These are phyloP conservation scores for Elymus sibiricus DNA, from an alignment of 176 grass and related monocot species.

Conservation along the genomic window DNA sequence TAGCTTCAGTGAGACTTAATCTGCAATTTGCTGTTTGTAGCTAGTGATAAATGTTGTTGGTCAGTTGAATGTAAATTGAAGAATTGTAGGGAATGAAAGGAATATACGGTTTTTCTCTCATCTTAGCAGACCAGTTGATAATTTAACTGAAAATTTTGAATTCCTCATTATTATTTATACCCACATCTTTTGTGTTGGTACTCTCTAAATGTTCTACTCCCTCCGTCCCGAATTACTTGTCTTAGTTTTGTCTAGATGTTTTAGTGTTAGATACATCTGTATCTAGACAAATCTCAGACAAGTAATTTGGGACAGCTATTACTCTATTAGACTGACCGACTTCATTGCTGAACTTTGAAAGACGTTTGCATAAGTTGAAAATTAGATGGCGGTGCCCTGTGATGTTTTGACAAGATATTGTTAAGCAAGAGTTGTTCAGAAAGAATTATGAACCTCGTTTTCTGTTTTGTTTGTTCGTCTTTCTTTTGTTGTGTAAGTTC, in stretches of 20 bases:
- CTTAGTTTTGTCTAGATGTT: too few species aligned
- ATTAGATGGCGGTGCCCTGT: not conserved
- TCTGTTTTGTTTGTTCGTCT: not conserved
- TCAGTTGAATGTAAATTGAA: not conserved
- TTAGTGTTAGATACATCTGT: too few species aligned
- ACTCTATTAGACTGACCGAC: not conserved
- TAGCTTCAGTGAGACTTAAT: not conserved
- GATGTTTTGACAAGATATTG: not conserved
- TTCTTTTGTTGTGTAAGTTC: not conserved
- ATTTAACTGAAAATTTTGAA: not conserved
- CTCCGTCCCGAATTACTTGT: too few species aligned
- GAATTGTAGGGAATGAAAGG: not conserved
- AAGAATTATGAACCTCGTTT: not conserved
- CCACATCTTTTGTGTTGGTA: not conserved
- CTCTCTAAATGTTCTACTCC: not conserved
- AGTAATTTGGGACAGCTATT: not conserved
- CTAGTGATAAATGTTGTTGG: not conserved
- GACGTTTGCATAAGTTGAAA: not conserved
- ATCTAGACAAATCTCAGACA: too few species aligned
- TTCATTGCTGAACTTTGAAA: not conserved
- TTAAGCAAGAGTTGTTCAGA: not conserved
- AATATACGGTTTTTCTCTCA: not conserved
- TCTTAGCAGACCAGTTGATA: not conserved
- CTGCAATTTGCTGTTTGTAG: slow-evolving; percentile 27
- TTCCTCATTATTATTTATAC: not conserved